Conservation (phyloP, 169 alveolate genomes). For the Plasmodium coatneyi region DNA sequence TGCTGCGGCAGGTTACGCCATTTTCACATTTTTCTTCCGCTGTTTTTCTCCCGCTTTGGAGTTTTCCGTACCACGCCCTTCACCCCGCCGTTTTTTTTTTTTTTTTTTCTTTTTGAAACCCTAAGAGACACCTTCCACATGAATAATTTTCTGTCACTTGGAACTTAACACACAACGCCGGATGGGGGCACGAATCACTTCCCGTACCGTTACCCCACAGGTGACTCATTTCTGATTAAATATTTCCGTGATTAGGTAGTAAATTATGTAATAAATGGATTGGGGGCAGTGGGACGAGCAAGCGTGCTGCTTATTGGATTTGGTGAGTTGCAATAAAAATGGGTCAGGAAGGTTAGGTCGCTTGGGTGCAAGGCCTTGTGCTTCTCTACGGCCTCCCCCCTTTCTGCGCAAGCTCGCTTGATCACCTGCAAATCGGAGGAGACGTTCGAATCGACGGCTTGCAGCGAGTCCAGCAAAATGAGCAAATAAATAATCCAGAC, state of each 20-base stretch:
- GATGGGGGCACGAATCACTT: not conserved
- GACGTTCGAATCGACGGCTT: conserved; percentile 44
- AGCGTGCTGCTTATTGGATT: not conserved
- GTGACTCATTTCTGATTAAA: conserved; percentile 34
- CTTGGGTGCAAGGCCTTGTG: not conserved
- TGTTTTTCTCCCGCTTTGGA: not conserved
- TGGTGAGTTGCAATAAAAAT: conserved; percentile 23
- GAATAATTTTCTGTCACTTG: conserved; percentile 39
- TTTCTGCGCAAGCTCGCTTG: conserved; percentile 31
- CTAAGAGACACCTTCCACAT: conserved; percentile 35
- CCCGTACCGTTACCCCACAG: not conserved
- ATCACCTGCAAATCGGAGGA: conserved; percentile 37
- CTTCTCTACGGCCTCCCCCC: not conserved
- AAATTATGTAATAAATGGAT: conserved; percentile 23
- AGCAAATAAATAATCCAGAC: conserved; percentile 47
- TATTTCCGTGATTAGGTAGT: conserved; percentile 14
- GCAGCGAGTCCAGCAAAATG: conserved; percentile 44
- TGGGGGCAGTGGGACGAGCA: not conserved
- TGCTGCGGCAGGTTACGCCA: not conserved
- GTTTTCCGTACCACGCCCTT: no score
- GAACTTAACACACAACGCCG: not conserved
- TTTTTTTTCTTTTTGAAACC: not conserved
- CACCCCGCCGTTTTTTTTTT: not conserved
- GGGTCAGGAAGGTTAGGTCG: conserved; percentile 1
- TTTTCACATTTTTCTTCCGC: not conserved